These are phyloP conservation scores for Urtica urens DNA, from an alignment of 306 rosid genomes.

Conservation along the genomic window DNA sequence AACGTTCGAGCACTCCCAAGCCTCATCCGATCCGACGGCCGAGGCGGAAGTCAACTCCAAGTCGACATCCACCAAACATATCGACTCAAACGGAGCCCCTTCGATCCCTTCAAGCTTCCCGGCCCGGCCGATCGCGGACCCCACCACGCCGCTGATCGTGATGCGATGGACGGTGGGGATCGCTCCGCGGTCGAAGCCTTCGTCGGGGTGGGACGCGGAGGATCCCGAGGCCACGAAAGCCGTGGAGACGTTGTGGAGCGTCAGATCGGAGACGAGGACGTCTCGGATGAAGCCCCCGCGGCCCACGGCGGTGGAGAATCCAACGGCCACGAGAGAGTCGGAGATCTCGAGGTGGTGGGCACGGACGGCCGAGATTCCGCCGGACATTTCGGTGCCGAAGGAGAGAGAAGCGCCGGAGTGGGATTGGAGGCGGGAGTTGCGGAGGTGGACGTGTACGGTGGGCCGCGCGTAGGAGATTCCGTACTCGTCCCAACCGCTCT, in stretches of 20 bases:
- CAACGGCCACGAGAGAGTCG: slow-evolving; percentile 63
- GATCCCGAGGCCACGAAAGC: slow-evolving; percentile 66
- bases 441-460: slow-evolving; percentile 63
- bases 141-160: slow-evolving; percentile 45
- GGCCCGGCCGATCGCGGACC: slow-evolving; percentile 63
- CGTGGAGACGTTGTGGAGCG: slow-evolving; percentile 36
- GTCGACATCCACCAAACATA: slow-evolving; percentile 67
- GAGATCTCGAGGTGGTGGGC: slow-evolving; percentile 56
- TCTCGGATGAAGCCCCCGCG: slow-evolving; percentile 78
- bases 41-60: slow-evolving; percentile 32
- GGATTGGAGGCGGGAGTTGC: slow-evolving; percentile 58
- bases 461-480: slow-evolving; percentile 85
- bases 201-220: slow-evolving; percentile 79
- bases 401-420: slow-evolving; percentile 64
- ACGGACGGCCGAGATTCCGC: slow-evolving; percentile 68
- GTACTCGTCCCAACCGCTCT: slow-evolving; percentile 99
- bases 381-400: slow-evolving; percentile 95
- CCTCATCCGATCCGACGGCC: slow-evolving; percentile 33
- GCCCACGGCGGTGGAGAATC: slow-evolving; percentile 64
- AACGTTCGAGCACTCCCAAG: slow-evolving; percentile 76
- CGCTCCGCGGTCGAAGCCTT: slow-evolving; percentile 70
- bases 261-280: slow-evolving; percentile 43
- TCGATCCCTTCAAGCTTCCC: slow-evolving; percentile 61
- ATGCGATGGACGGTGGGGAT: slow-evolving; percentile 60
- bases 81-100: slow-evolving; percentile 77